Conservation (phyloP, 1,284 basidiomycete species). For the Coniferiporia weirii region DNA sequence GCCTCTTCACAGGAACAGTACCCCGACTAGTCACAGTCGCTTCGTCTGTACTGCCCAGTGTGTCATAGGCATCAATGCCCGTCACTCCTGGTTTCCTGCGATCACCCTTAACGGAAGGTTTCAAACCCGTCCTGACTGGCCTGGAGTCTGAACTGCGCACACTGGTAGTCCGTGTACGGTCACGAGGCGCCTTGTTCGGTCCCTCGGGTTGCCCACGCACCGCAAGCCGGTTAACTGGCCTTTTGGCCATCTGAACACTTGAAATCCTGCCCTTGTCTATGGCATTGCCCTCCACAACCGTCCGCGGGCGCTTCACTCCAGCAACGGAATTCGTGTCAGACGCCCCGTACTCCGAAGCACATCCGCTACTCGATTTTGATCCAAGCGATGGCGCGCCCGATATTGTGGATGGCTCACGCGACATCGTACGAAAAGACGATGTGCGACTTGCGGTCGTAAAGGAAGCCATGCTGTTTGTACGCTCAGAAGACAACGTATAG, state of each 20-base stretch:
- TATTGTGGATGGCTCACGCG: constrained; percentile 1
- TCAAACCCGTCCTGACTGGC: neutral
- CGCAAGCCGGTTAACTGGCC: constrained; percentile 26
- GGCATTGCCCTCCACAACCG: neutral
- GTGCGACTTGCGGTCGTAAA: constrained; percentile 10
- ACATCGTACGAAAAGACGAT: constrained; percentile 5
- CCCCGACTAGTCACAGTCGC: neutral
- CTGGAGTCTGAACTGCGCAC: neutral
- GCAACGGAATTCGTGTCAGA: constrained; percentile 5
- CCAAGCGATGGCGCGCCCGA: constrained; percentile 14
- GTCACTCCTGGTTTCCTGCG: neutral
- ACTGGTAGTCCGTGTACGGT: neutral
- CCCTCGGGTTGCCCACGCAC: constrained; percentile 16
- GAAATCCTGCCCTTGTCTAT: neutral
- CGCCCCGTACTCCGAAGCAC: neutral
- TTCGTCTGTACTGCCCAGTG: constrained; percentile 11
- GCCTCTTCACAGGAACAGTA: neutral
- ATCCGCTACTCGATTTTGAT: constrained; percentile 7
- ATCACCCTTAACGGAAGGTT: neutral
- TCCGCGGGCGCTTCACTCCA: constrained; percentile 12
- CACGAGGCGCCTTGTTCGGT: neutral
- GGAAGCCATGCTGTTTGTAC: constrained; percentile 6
- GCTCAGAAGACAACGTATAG: constrained; percentile 14
- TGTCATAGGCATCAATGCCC: neutral
- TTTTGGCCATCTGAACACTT: neutral